phyloP scores from a whole-genome alignment of 164 flowering plant genomes.

The Macadamia tetraphylla region DNA sequence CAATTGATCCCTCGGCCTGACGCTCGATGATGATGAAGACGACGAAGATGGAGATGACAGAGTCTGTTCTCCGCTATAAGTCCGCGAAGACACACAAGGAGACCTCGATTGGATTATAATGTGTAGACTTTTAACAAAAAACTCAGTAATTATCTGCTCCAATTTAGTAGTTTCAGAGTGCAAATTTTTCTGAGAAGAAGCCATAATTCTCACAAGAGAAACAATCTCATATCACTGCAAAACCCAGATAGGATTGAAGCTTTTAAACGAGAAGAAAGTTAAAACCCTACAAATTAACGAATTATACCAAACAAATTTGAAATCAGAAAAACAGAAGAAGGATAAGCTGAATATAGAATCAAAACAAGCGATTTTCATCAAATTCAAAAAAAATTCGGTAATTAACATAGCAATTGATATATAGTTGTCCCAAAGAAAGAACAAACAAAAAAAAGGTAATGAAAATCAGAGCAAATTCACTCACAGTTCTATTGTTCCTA shows the following conservation, averaged over 20 bases:
- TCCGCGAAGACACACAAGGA: conserved; percentile 61
- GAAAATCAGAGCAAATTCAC: no score
- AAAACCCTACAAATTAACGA: neutral
- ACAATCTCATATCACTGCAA: neutral
- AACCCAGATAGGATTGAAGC: neutral
- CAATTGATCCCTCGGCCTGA: conserved; percentile 83
- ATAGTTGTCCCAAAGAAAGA: no score
- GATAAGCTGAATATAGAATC: no score
- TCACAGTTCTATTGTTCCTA: no score
- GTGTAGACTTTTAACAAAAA: conserved; percentile 73
- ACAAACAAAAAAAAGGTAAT: neutral
- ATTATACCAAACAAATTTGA: neutral
- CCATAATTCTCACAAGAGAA: conserved; percentile 17
- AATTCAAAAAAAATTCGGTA: neutral
- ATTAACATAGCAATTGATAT: neutral
- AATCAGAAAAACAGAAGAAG: no score
- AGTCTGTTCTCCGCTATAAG: conserved; percentile 64
- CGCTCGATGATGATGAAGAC: conserved; percentile 72
- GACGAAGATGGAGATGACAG: conserved; percentile 47
- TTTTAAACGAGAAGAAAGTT: neutral
- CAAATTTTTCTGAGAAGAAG: conserved; percentile 30
- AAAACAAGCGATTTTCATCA: neutral
- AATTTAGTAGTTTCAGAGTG: conserved; percentile 62
- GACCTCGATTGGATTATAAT: conserved; percentile 76
- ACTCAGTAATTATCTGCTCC: conserved; percentile 79